Evolutionary conservation across 257 asterid species (phyloP), one percentile per base, ranked within the genome.

Genomic region (Solanum tarapatanum): DNA sequence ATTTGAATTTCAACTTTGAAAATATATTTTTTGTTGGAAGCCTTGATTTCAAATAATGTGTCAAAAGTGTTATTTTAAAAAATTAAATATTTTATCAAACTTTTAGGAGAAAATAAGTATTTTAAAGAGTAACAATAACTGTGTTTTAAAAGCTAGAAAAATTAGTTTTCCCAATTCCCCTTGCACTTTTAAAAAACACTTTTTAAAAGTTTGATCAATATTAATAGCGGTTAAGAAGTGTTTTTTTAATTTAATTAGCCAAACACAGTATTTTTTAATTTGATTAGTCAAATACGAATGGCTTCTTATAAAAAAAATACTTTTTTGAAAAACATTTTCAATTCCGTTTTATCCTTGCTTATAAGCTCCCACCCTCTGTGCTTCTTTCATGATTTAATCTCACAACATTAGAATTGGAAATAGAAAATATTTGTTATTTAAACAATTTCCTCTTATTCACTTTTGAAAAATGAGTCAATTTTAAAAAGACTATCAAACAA

Each of bases 1-100:
- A 0, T 0, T 51, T 51, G n/a, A 51, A 51, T 17, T 51, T 51
- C 0, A 51, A 16, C 9, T 17, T 55, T 17, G 10, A 51, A 51
- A 5, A 51, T 16, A 6, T 17, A 2, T 51, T 17, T 17, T 17
- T 51, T 17, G 4, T 51, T 17, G 62, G 62, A 6, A 51, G 62
- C n/a, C 3, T 7, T 17, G n/a, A 17, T 17, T 51, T 16, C 3
- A 51, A 51, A 48, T 14, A 17, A 6, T 2, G n/a, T 0, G n/a
- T 51, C 62, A 51, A 17, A 51, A 51, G n/a, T 17, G 1, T 51
- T 51, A 51, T 51, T 55, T 55, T 55, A 7, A 55, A 55, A 6
- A 55, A 55, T 55, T 0, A 55, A 19, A 55, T 55, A 55, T 55
- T 55, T 55, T 17, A 19, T 62, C 14, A 62, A 62, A 0, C 9